Evolutionary conservation across 2,329 filamentous ascomycete species (phyloP).

Genomic region (Dendryphion nanum): DNA sequence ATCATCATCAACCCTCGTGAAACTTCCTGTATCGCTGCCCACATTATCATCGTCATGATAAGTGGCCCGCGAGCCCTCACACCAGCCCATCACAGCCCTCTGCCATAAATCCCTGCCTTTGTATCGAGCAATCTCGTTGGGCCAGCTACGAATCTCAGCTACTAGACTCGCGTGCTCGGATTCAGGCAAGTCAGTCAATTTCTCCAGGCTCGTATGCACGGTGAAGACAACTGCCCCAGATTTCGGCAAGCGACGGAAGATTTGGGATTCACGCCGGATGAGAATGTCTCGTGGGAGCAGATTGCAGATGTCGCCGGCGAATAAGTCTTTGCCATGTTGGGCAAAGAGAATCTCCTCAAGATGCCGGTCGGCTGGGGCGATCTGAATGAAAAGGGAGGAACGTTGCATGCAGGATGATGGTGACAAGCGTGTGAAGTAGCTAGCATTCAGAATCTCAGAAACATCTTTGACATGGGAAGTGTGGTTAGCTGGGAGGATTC

Average conservation of each 20-base stretch:
- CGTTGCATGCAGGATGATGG: conserved; percentile 48
- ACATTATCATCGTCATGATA: too few species aligned
- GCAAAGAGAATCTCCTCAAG: conserved; percentile 47
- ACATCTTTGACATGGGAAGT: conserved; percentile 7
- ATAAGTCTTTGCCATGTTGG: conserved; percentile 40
- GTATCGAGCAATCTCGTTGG: conserved; percentile 15
- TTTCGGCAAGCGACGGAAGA: conserved; percentile 47
- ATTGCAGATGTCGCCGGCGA: conserved; percentile 18
- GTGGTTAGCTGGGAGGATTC: conserved; percentile 2
- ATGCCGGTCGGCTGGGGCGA: conserved; percentile 36
- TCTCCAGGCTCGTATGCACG: conserved; percentile 48
- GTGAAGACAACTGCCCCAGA: conserved; percentile 50
- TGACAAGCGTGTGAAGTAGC: conserved; percentile 48
- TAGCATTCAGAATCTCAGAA: conserved; percentile 20
- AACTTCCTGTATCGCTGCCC: too few species aligned
- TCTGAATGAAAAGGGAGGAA: conserved; percentile 52
- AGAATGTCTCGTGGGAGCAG: conserved; percentile 41
- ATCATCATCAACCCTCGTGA: too few species aligned
- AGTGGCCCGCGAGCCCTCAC: too few species aligned
- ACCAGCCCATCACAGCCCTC: conserved; percentile 17
- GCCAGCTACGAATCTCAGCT: conserved; percentile 23
- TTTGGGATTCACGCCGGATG: conserved; percentile 51
- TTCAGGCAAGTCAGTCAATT: conserved; percentile 12
- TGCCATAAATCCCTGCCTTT: conserved; percentile 29
- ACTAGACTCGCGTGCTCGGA: conserved; percentile 11